These are phyloP conservation scores for Pichia insulana DNA, from an alignment of 805 yeast genomes.

Conservation along the genomic window DNA sequence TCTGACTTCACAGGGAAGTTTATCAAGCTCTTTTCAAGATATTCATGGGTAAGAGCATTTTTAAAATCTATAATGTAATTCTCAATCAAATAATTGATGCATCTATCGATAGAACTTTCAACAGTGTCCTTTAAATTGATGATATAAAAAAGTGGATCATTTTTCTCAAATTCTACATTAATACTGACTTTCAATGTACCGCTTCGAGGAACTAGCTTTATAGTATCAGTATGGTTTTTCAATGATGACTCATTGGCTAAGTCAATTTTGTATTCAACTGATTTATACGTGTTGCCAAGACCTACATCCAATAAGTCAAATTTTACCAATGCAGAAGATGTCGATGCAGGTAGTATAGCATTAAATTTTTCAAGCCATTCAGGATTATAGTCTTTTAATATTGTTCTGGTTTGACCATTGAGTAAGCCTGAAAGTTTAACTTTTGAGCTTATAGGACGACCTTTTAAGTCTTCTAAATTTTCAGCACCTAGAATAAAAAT, in stretches of 20 bases:
- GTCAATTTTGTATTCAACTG: conserved; percentile 9
- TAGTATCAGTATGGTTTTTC: conserved; percentile 14
- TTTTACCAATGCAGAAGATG: background rate
- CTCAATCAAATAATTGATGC: conserved; percentile 60
- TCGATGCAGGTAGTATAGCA: conserved; percentile 11
- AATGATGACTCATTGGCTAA: conserved; percentile 4
- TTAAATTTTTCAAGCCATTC: conserved; percentile 88
- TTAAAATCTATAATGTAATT: conserved; percentile 61
- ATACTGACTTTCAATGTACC: conserved; percentile 62
- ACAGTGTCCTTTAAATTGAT: conserved; percentile 67
- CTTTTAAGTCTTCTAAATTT: conserved; percentile 25
- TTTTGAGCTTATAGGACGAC: conserved; percentile 22
- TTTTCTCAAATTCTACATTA: conserved; percentile 69
- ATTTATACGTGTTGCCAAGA: conserved; percentile 8
- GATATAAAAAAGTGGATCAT: conserved; percentile 73
- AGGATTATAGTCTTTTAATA: conserved; percentile 57
- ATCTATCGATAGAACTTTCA: conserved; percentile 54
- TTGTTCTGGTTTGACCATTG: conserved; percentile 48
- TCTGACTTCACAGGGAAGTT: conserved; percentile 15
- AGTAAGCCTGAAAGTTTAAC: conserved; percentile 19
- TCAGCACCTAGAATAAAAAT: conserved; percentile 22
- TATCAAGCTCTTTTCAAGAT: conserved; percentile 20
- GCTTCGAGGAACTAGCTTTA: conserved; percentile 22
- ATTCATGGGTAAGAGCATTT: conserved; percentile 29
- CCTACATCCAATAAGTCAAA: conserved; percentile 18